Evolutionary conservation across 2,329 filamentous ascomycete genomes (phyloP), one percentile per base, ranked within the genome.

Genomic region (Penicillium sp.): DNA sequence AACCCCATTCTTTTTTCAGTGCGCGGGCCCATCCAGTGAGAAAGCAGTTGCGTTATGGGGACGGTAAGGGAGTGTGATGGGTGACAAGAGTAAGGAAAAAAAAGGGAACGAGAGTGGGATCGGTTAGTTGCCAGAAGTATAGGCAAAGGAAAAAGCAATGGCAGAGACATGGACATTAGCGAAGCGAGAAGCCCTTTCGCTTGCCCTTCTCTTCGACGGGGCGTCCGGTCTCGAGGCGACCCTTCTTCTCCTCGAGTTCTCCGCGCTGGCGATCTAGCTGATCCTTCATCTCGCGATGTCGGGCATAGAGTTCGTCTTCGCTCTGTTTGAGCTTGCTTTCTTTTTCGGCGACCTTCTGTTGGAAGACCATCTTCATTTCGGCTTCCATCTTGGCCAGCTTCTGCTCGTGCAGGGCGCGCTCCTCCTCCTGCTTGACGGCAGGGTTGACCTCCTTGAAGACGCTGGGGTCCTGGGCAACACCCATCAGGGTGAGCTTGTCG

Each of bases 311-410:
- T 79, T 98, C 93, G 72, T 98, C 93, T 74, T 98, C 93, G 79
- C 89, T 95, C 77, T 97, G 93, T 78, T 95, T 95, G 71, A 98
- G 79, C 77, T 98, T 98, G 82, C 88, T 95, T 77, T 98, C 93
- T 80, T 98, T 98, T 75, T 98, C 93, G 60, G 88, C 84, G 29
- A 98, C 93, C 85, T 98, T 98, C 72, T 98, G 93, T 73, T 97
- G 93, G 88, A 98, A 98, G 62, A 98, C 93, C 88, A 96, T 95
- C 88, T 98, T 98, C 93, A 98, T 98, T 75, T 98, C 93, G 67
- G 89, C 84, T 75, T 98, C 93, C 93, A 98, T 98, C 88, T 98
- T 98, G 73, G 91, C 88, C 63, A 98, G 88, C 80, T 98, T 98
- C 80, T 96, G 90, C 77, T 98, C 93, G 80, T 98, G 93, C 62